Conservation (phyloP, 257 asterid species). For the Paulownia fortunei region DNA sequence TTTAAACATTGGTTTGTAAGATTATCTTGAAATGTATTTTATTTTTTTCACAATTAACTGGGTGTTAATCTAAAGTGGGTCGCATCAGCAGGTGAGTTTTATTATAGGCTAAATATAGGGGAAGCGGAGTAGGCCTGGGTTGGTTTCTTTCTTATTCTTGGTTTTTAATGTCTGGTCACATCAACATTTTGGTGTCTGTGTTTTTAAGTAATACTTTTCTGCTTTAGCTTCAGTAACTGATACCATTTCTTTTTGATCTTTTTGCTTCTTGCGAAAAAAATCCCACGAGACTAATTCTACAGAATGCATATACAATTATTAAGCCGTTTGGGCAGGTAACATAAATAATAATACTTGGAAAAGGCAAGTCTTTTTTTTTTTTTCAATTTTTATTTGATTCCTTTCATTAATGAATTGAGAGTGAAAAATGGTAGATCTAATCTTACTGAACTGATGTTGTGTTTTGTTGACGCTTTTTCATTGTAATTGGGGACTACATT, state of each 20-base stretch:
- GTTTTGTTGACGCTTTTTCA: too few relatives aligned
- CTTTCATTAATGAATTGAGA: too few relatives aligned
- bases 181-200: constrained; percentile 39
- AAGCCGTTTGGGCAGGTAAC: constrained; percentile 4
- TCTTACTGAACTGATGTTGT: too few relatives aligned
- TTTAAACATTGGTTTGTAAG: constrained; percentile 21
- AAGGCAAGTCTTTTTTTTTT: neutral
- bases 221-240: constrained; percentile 13
- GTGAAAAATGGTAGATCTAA: too few relatives aligned
- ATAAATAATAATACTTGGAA: neutral
- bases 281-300: constrained; percentile 12
- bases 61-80: constrained; percentile 66
- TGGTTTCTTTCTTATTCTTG: constrained; percentile 37
- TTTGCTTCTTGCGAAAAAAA: neutral
- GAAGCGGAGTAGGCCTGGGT: constrained; percentile 38
- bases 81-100: constrained; percentile 82
- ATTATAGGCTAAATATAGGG: constrained; percentile 39
- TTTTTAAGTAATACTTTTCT: neutral
- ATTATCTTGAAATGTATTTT: neutral
- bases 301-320: constrained; percentile 6
- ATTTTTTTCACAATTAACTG: constrained; percentile 39
- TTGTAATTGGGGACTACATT: too few relatives aligned
- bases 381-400: too few relatives aligned
- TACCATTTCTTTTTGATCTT: constrained; percentile 20
- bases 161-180: constrained; percentile 59